phyloP scores from a whole-genome alignment of 441 rosid species.

The Erodium trifolium region DNA sequence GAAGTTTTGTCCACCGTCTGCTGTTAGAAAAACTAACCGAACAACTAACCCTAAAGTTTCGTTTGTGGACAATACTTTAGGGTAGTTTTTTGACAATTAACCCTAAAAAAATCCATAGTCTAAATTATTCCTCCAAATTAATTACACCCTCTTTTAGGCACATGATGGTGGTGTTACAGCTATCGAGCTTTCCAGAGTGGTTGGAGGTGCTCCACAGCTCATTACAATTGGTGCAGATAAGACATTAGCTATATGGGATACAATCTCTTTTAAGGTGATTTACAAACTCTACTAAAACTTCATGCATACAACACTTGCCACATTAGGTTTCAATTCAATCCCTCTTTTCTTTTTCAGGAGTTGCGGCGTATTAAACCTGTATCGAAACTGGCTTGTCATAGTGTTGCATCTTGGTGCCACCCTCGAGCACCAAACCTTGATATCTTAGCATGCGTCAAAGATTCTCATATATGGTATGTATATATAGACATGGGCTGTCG shows the following conservation, averaged over 20 bases:
- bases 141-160: constrained; percentile 38
- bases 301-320: constrained; percentile 9
- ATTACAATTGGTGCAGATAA: constrained; percentile 97
- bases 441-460: constrained; percentile 90
- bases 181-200: constrained; percentile 91
- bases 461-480: constrained; percentile 90
- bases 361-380: constrained; percentile 94
- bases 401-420: constrained; percentile 98
- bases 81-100: too few species aligned
- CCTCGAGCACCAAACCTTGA: constrained; percentile 99
- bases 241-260: constrained; percentile 98
- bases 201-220: constrained; percentile 88
- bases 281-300: constrained; percentile 14
- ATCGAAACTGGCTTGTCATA: constrained; percentile 86
- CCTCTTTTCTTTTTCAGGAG: constrained; percentile 49
- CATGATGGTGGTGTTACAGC: constrained; percentile 98
- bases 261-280: constrained; percentile 85
- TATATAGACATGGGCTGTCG: not conserved
- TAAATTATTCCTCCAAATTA: not conserved
- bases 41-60: too few species aligned
- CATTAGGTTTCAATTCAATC: constrained; percentile 14
- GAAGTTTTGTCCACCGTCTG: too few species aligned
- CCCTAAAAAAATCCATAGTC: too few species aligned
- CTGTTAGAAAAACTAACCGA: too few species aligned
- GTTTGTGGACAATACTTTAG: too few species aligned